A percentile compares a stretch with the other conserved stretches of the same genome.
phyloP scores from a whole-genome alignment of 139 green algal genomes.

The Coccomyxa sp. region DNA sequence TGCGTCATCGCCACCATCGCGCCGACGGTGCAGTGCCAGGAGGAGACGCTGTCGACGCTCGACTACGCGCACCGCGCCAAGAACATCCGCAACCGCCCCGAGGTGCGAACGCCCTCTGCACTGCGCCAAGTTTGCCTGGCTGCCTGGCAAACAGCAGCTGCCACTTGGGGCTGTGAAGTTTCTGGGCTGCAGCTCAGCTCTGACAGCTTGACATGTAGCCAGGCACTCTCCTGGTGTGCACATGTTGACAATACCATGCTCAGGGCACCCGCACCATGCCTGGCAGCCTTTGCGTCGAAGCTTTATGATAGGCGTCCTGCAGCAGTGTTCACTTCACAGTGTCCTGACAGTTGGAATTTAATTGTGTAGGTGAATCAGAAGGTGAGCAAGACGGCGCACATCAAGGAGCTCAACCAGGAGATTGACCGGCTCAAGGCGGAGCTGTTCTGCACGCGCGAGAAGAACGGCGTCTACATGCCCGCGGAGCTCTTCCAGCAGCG shows the following conservation, averaged over 20 bases:
- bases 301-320: too few species aligned
- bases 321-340: too few species aligned
- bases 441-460: slow-evolving; percentile 77
- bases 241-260: too few species aligned
- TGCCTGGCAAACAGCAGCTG: too few species aligned
- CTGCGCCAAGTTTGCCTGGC: too few species aligned
- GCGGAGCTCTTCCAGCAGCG: slow-evolving; percentile 48
- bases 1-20: slow-evolving; percentile 98
- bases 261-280: too few species aligned
- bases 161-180: too few species aligned
- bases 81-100: slow-evolving; percentile 94
- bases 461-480: slow-evolving; percentile 86
- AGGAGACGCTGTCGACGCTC: slow-evolving; percentile 96
- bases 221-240: too few species aligned
- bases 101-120: neutral
- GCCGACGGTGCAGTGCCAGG: slow-evolving; percentile 79
- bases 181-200: too few species aligned
- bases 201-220: too few species aligned
- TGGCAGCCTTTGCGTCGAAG: too few species aligned
- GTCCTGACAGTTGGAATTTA: too few species aligned
- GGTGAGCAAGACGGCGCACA: slow-evolving; percentile 88
- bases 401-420: slow-evolving; percentile 92
- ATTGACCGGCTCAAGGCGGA: slow-evolving; percentile 89
- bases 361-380: slow-evolving; percentile 73
- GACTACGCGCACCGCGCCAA: slow-evolving; percentile 98